Base-by-base conservation (phyloP, 176 grass and related monocot genomes). In the Triticum dicoccoides region DNA sequence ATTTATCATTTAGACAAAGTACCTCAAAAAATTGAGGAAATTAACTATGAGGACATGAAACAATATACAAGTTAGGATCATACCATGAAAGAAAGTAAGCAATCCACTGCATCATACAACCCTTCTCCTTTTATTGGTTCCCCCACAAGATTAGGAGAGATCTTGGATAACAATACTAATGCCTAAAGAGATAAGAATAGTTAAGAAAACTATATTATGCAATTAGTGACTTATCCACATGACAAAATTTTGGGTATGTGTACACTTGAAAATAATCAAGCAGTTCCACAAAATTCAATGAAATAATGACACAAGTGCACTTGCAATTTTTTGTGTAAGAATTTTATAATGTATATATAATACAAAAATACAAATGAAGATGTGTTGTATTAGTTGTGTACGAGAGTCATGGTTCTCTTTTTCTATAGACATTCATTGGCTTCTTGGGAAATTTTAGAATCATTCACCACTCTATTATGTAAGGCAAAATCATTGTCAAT, bases 51-150 rank as follows among this genome's bases (percentile, higher is more conserved):
- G 27, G 23, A 79, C 27, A 38, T 73, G 10, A 21, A 5, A 73
- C 39, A 65, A 65, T 2, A 37, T 88, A 0, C 47, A 32, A 29
- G 33, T 9, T 0, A 30, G 17, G n/a, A 17, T 65, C n/a, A 69
- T 86, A 89, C 88, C 88, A 82, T 66, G 35, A 61, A 89, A 76
- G 78, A 89, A 29, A 89, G 71, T 25, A 89, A 29, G 62, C 78
- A 81, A 69, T 89, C 88, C 47, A 89, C 45, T 14, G 78, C 83
- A 82, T 86, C 13, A 14, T 69, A 37, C 24, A 89, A 61, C 23
- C 70, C 77, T 61, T 89, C 25, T 44, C 61, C 49, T 37, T 81
- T 33, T 81, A 82, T 51, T 12, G 78, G 88, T n/a, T 69, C 47
- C 4, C 78, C 83, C 0, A 81, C 88, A 29, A 89, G 9, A 86